Evolutionary conservation across 2,329 filamentous ascomycete genomes (phyloP), one percentile per base, ranked within the genome.

Genomic region (Clarireedia monteithiana): DNA sequence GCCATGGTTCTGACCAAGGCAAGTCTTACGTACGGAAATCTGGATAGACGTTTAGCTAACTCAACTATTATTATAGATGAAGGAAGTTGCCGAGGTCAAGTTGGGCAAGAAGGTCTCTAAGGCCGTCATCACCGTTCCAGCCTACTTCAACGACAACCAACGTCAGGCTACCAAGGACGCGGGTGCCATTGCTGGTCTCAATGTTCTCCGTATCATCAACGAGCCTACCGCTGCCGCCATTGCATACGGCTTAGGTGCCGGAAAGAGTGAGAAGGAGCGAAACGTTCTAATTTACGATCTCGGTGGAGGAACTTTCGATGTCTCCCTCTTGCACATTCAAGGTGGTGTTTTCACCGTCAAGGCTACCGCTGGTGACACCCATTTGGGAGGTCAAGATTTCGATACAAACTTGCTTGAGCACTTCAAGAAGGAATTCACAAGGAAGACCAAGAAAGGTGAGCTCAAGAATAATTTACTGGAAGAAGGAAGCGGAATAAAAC

Each of bases 91-190:
- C 70, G 94, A 99, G 83, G 83, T 82, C 76, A 97, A 99, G 84
- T 85, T 99, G 69, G 94, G 91, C 76, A 96, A 95, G 87, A 95
- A 94, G 81, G 91, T 97, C 70, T 86, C 94, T 79, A 97, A 97
- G 85, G 94, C 94, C 64, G 94, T 99, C 74, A 91, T 99, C 76
- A 99, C 94, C 61, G 94, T 97, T 58, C 94, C 94, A 58, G 94
- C 94, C 73, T 99, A 99, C 84, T 99, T 99, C 89, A 97, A 97
- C 83, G 94, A 99, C 85, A 96, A 95, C 83, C 94, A 99, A 82
- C 88, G 94, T 79, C 94, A 97, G 79, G 89, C 94, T 65, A 99
- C 94, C 79, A 97, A 97, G 86, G 94, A 97, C 72, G 94, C 94
- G 65, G 94, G 94, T 86, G 88, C 92, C 74, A 99, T 99, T 72